These are phyloP conservation scores for Wickerhamiella dianesei DNA, from an alignment of 805 yeast genomes.

Conservation along the genomic window DNA sequence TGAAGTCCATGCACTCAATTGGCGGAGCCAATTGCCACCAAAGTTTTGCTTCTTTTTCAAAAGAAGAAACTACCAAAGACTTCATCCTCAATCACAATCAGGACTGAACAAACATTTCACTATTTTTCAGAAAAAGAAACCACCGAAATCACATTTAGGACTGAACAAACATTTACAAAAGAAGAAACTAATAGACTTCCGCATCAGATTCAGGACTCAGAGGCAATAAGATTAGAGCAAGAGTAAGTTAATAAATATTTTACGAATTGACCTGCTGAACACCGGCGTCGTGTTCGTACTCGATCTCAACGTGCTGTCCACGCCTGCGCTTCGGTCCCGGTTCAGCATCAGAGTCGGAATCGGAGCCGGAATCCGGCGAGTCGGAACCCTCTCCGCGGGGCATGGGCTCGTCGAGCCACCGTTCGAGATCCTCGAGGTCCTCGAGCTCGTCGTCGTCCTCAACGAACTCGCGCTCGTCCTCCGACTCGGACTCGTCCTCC, in stretches of 20 bases:
- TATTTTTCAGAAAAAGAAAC: too few species aligned
- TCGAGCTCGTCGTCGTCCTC: constrained; percentile 57
- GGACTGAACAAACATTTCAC: too few species aligned
- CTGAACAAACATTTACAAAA: too few species aligned
- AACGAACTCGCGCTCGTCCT: constrained; percentile 39
- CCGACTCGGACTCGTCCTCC: constrained; percentile 33
- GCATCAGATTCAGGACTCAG: too few species aligned
- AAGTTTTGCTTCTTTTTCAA: too few species aligned
- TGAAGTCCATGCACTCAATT: too few species aligned
- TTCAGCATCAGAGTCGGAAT: constrained; percentile 16
- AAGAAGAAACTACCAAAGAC: too few species aligned
- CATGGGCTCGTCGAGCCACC: constrained; percentile 47
- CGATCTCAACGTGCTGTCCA: constrained; percentile 56
- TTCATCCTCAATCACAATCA: too few species aligned
- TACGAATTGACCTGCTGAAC: constrained; percentile 2
- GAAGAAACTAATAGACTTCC: too few species aligned
- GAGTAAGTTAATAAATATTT: background rate
- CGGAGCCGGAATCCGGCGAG: background rate
- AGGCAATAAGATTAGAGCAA: too few species aligned
- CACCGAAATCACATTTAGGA: too few species aligned
- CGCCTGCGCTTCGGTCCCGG: constrained; percentile 28
- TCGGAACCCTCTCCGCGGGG: constrained; percentile 7
- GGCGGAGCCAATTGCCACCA: too few species aligned
- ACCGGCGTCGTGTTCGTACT: constrained; percentile 54
- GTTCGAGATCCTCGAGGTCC: constrained; percentile 84